Percentiles rank a stretch among this genome's conserved stretches.
Evolutionary conservation across 805 yeast species (phyloP).

Genomic region (Candida multigemmis): DNA sequence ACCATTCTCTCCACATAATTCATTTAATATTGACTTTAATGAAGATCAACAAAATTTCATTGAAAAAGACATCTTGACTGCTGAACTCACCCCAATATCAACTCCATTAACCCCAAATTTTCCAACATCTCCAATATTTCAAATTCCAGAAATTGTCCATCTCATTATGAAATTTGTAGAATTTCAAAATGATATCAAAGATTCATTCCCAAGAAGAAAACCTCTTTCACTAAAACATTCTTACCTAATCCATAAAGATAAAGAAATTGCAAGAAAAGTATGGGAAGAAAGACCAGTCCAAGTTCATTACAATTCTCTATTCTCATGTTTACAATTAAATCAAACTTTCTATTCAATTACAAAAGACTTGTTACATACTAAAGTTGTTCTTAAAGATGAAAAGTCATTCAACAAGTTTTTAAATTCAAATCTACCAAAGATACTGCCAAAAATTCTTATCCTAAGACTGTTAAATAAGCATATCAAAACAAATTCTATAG

Average conservation of each 20-base stretch:
- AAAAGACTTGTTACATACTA: constrained; percentile 43
- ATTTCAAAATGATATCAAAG: constrained; percentile 36
- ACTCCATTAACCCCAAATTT: too few relatives aligned
- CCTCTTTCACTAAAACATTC: constrained; percentile 69
- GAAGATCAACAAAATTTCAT: too few relatives aligned
- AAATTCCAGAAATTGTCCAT: constrained; percentile 67
- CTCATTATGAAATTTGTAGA: constrained; percentile 58
- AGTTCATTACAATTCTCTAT: constrained; percentile 21
- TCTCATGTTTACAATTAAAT: constrained; percentile 62
- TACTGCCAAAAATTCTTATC: constrained; percentile 7
- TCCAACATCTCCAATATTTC: constrained; percentile 38
- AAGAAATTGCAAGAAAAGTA: constrained; percentile 28
- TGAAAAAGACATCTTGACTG: too few relatives aligned
- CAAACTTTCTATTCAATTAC: constrained; percentile 55
- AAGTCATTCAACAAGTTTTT: constrained; percentile 36
- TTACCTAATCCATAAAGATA: constrained; percentile 51
- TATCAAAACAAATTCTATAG: constrained; percentile 60
- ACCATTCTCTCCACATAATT: too few relatives aligned
- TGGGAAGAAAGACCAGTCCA: constrained; percentile 2
- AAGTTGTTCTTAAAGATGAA: constrained; percentile 45
- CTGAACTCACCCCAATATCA: too few relatives aligned
- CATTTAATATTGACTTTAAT: too few relatives aligned
- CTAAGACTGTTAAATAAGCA: too few relatives aligned
- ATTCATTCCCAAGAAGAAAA: constrained; percentile 53
- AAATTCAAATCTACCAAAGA: constrained; percentile 8